Evolutionary conservation across 495 filamentous ascomycete species (phyloP).

Genomic region (Penicillium bovifimosum): DNA sequence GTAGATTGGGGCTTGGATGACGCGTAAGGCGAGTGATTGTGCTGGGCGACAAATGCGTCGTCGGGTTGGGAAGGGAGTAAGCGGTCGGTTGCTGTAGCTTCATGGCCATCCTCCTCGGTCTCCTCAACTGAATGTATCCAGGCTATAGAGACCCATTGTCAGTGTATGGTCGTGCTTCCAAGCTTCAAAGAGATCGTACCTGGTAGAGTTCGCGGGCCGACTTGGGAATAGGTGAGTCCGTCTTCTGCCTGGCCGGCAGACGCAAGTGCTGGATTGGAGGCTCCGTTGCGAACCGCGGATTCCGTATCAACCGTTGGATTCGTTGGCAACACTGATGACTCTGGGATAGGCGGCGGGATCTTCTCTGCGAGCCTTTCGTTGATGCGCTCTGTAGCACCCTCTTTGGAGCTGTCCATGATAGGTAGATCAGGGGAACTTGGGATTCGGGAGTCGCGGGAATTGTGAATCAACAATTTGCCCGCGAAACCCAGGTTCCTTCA

Average conservation of each 20-base stretch:
- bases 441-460: slow-evolving; percentile 12
- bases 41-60: slow-evolving; percentile 52
- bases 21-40: slow-evolving; percentile 51
- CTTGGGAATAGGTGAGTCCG: slow-evolving; percentile 9
- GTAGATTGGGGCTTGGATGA: slow-evolving; percentile 21
- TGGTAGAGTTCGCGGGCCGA: slow-evolving; percentile 27
- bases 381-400: slow-evolving; percentile 9
- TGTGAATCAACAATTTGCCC: slow-evolving; percentile 7
- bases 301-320: slow-evolving; percentile 22
- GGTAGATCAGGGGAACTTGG: neutral
- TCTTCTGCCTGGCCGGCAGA: slow-evolving; percentile 16
- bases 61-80: slow-evolving; percentile 43
- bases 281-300: slow-evolving; percentile 15
- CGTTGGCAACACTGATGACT: slow-evolving; percentile 1
- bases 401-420: slow-evolving; percentile 18
- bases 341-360: slow-evolving; percentile 5
- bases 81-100: slow-evolving; percentile 27
- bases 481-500: slow-evolving; percentile 3
- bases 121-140: slow-evolving; percentile 38
- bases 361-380: slow-evolving; percentile 20
- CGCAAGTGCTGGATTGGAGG: slow-evolving; percentile 15
- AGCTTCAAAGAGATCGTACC: slow-evolving; percentile 16
- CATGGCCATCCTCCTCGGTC: slow-evolving; percentile 22
- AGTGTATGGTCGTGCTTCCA: neutral
- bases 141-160: slow-evolving; percentile 19